Conservation (phyloP, 2,329 filamentous ascomycete genomes). For the Cladophialophora chaetospira region DNA sequence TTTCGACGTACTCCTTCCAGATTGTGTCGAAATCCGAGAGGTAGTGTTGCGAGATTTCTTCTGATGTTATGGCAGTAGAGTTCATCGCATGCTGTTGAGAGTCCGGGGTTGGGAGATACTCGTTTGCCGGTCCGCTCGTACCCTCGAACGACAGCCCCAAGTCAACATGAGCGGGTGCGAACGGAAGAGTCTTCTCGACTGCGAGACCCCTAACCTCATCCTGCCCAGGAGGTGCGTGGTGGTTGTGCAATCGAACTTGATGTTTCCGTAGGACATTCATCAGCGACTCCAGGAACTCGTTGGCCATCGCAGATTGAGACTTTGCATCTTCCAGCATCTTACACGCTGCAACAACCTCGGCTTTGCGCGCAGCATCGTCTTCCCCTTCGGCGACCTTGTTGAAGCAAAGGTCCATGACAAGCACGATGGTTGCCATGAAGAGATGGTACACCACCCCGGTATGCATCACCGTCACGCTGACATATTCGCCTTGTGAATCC, state of each 20-base stretch:
- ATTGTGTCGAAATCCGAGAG: constrained; percentile 29
- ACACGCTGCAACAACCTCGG: constrained; percentile 44
- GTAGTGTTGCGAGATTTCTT: constrained; percentile 17
- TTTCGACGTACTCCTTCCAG: constrained; percentile 29
- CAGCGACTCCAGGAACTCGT: constrained; percentile 42
- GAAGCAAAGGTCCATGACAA: constrained; percentile 44
- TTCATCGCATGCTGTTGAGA: not conserved
- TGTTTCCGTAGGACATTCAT: constrained; percentile 41
- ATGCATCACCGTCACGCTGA: constrained; percentile 29
- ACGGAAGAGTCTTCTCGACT: not conserved
- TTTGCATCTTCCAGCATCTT: constrained; percentile 43
- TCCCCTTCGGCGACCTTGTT: constrained; percentile 37
- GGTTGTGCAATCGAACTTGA: constrained; percentile 23
- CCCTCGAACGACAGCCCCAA: not conserved
- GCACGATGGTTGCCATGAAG: constrained; percentile 43
- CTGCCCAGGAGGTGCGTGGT: not conserved
- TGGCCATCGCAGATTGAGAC: constrained; percentile 37
- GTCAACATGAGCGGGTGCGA: not conserved
- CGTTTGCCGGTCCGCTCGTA: not conserved
- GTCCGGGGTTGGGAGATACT: not conserved
- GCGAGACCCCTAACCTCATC: not conserved
- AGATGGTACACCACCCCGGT: constrained; percentile 41
- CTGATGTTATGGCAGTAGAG: not conserved
- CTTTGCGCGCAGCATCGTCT: constrained; percentile 38
- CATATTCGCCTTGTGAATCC: constrained; percentile 32